These are phyloP conservation scores for Xanthoparmelia taractica DNA, from an alignment of 495 filamentous ascomycete genomes.

Conservation along the genomic window DNA sequence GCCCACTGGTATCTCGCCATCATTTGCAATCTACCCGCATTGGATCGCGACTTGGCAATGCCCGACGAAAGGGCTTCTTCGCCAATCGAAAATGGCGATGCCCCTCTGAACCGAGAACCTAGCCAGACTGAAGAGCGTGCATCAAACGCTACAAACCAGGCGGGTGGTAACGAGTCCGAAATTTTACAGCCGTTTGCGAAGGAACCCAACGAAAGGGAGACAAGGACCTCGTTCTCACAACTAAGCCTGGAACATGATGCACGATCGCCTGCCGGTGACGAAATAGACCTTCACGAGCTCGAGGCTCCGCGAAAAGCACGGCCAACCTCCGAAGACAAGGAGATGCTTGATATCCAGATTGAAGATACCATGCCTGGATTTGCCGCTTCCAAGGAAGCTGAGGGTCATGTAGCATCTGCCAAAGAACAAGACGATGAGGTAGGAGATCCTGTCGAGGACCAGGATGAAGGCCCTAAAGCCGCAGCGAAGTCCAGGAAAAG, in stretches of 20 bases:
- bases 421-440: background rate
- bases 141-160: background rate
- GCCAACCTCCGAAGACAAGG: conserved; percentile 8
- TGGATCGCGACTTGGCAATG: conserved; percentile 30
- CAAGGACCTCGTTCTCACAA: conserved; percentile 25
- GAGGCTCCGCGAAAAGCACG: conserved; percentile 22
- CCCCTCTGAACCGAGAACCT: background rate
- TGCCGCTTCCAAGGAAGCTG: background rate
- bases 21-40: conserved; percentile 75
- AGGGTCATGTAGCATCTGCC: background rate
- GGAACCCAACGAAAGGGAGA: conserved; percentile 12
- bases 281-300: background rate
- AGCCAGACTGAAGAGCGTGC: conserved; percentile 2
- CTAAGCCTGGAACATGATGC: conserved; percentile 21
- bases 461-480: background rate
- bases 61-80: conserved; percentile 1
- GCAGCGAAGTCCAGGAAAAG: conserved; percentile 23
- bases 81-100: conserved; percentile 11
- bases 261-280: background rate
- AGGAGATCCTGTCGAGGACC: background rate
- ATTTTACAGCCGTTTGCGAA: background rate
- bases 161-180: background rate
- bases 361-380: conserved; percentile 5
- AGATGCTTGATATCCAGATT: conserved; percentile 16
- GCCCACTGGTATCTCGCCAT: conserved; percentile 93